A percentile compares a stretch with the other conserved stretches of the same genome.
phyloP scores from a whole-genome alignment of 2,329 filamentous ascomycete genomes.

The Pseudogymnoascus sp. region DNA sequence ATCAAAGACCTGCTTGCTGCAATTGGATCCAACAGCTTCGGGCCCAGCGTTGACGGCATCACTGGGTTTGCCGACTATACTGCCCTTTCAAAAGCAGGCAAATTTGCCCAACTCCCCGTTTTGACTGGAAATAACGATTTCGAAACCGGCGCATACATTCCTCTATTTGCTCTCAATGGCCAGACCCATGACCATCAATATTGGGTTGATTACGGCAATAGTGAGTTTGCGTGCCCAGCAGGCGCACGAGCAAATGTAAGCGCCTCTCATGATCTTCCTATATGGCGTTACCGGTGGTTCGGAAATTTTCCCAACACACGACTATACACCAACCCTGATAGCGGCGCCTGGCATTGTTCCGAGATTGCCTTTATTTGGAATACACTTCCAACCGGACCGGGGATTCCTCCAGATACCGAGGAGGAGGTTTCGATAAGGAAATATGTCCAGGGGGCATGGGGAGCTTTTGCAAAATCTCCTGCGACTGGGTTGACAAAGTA shows the following conservation, averaged over 20 bases:
- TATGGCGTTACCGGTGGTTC: constrained; percentile 33
- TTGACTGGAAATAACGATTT: constrained; percentile 30
- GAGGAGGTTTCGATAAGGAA: constrained; percentile 27
- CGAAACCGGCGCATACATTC: constrained; percentile 23
- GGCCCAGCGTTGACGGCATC: constrained; percentile 18
- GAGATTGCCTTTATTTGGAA: constrained; percentile 31
- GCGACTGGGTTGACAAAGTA: constrained; percentile 27
- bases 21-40: constrained; percentile 19
- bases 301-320: constrained; percentile 31
- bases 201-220: constrained; percentile 6
- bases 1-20: constrained; percentile 19
- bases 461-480: constrained; percentile 34
- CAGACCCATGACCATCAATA: constrained; percentile 14
- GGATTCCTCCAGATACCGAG: constrained; percentile 21
- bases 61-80: constrained; percentile 26
- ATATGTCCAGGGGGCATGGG: constrained; percentile 33
- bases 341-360: constrained; percentile 30
- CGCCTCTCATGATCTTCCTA: constrained; percentile 25
- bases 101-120: constrained; percentile 22
- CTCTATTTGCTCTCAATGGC: constrained; percentile 4
- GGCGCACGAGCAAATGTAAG: constrained; percentile 25
- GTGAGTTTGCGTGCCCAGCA: constrained; percentile 23
- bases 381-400: constrained; percentile 18
- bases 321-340: constrained; percentile 23
- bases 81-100: constrained; percentile 17